Evolutionary conservation across 2,329 filamentous ascomycete species (phyloP), one percentile per base, ranked within the genome.

Genomic region (Talaromyces sp.): DNA sequence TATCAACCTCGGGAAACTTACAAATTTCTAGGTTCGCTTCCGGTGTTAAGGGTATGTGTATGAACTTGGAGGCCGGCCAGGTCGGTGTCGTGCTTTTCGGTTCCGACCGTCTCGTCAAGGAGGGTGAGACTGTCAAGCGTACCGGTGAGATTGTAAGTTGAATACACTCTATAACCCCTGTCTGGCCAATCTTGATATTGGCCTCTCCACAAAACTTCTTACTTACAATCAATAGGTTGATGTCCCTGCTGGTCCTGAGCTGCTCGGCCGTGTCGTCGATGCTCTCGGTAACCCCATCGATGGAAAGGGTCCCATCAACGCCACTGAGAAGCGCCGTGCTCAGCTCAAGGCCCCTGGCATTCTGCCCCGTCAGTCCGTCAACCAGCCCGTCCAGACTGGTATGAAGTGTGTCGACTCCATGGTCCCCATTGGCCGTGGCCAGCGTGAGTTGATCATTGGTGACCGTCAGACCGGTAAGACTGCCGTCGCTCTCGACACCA

Each of bases 381-480:
- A 91, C 83, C 85, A 99, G 86, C 93, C 94, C 67, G 93, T 99
- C 67, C 94, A 99, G 88, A 99, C 94, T 77, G 94, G 94, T 84
- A 88, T 97, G 71, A 99, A 99, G 86, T 96, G 91, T 70, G 85
- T 99, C 82, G 94, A 99, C 77, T 92, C 94, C 81, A 97, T 99
- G 94, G 94, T 99, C 70, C 94, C 94, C 72, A 97, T 99, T 71
- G 94, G 94, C 77, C 94, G 94, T 93, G 94, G 94, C 75, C 94
- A 99, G 86, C 94, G 94, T 93, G 94, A 99, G 85, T 83, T 99
- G 86, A 97, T 99, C 80, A 99, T 99, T 80, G 94, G 94, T 84
- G 94, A 99, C 78, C 94, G 94, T 91, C 94, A 99, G 83, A 99
- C 94, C 71, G 94, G 94, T 80, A 99, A 99, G 89, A 99, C 94